A percentile compares a stretch with the other conserved stretches of the same genome.
These are phyloP conservation scores for Monosporozyma yasuniensis DNA, from an alignment of 805 yeast species.

Conservation along the genomic window DNA sequence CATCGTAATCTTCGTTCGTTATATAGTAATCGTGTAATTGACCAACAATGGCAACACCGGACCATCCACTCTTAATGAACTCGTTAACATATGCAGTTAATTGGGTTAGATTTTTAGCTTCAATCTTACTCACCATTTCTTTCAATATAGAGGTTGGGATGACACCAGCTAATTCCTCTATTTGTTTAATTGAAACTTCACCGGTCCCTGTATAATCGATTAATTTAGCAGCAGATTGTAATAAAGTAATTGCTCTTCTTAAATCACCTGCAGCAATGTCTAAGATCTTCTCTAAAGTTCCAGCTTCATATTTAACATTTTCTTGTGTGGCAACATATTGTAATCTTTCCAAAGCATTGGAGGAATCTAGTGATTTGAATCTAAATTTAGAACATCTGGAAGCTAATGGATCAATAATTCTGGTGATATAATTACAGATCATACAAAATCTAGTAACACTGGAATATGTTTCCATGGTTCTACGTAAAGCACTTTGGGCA, in stretches of 20 bases:
- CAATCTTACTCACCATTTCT: constrained; percentile 34
- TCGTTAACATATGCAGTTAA: constrained; percentile 40
- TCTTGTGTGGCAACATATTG: constrained; percentile 47
- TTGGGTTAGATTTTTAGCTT: constrained; percentile 25
- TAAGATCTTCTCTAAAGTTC: constrained; percentile 54
- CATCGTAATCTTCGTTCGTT: constrained; percentile 40
- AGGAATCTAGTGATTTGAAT: constrained; percentile 66
- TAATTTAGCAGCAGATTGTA: constrained; percentile 74
- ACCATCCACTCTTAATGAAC: constrained; percentile 63
- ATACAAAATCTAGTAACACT: constrained; percentile 86
- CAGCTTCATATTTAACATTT: constrained; percentile 35
- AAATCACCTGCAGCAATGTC: constrained; percentile 81
- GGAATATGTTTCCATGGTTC: constrained; percentile 90
- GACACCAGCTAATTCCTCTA: constrained; percentile 71
- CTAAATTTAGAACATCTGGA: constrained; percentile 94
- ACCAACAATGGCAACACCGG: constrained; percentile 59
- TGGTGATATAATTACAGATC: constrained; percentile 91
- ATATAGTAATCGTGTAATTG: constrained; percentile 66
- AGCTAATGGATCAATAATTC: constrained; percentile 94
- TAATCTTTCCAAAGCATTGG: constrained; percentile 62
- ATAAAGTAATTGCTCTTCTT: constrained; percentile 81
- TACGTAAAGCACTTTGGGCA: constrained; percentile 89
- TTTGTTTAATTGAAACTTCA: constrained; percentile 36
- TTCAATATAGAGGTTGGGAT: constrained; percentile 45
- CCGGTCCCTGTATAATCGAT: constrained; percentile 30